A percentile compares a stretch with the other conserved stretches of the same genome.
These are phyloP conservation scores for Didymella pinodella DNA, from an alignment of 2,329 filamentous ascomycete species.

Conservation along the genomic window DNA sequence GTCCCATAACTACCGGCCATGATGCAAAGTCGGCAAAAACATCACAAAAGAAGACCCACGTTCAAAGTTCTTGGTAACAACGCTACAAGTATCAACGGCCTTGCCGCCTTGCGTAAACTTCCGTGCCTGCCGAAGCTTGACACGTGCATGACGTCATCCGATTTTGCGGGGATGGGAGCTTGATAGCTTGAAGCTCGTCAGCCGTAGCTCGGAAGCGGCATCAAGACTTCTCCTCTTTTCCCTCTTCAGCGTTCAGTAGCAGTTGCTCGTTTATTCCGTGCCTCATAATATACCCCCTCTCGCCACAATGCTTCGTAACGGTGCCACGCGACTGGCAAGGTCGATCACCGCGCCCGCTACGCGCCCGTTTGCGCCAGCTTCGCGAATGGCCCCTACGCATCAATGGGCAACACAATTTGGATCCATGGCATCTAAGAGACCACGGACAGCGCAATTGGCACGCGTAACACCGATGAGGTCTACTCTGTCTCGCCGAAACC, in stretches of 20 bases:
- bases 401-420: constrained; percentile 56
- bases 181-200: constrained; percentile 19
- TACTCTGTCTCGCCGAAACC: constrained; percentile 52
- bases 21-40: not conserved
- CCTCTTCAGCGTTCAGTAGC: constrained; percentile 6
- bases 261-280: not conserved
- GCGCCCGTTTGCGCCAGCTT: constrained; percentile 40
- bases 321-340: constrained; percentile 53
- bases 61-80: not conserved
- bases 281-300: constrained; percentile 10
- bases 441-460: constrained; percentile 41
- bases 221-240: constrained; percentile 11
- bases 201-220: constrained; percentile 5
- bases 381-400: constrained; percentile 29
- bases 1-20: not conserved
- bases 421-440: constrained; percentile 48
- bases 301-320: constrained; percentile 54
- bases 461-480: constrained; percentile 45
- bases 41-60: not conserved
- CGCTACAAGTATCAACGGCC: not conserved
- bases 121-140: constrained; percentile 19
- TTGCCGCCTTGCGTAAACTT: constrained; percentile 4
- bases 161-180: constrained; percentile 19
- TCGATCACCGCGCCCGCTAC: constrained; percentile 44
- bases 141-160: constrained; percentile 17